These are phyloP conservation scores for Hanseniaspora guilliermondii DNA, from an alignment of 805 yeast species.

Conservation along the genomic window DNA sequence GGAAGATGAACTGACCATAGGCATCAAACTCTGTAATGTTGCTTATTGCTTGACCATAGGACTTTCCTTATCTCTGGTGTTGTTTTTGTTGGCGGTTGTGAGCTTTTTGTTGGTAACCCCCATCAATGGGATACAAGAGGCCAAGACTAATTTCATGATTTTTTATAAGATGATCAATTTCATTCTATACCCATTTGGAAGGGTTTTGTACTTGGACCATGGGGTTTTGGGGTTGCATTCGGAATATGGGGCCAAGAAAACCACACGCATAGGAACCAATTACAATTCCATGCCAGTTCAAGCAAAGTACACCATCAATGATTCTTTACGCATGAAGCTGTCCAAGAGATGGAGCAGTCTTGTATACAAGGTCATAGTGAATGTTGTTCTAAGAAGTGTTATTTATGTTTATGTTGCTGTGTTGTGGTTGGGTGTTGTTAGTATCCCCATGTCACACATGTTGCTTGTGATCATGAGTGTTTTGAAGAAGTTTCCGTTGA, in stretches of 20 bases:
- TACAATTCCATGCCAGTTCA: background rate
- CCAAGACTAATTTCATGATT: conserved; percentile 50
- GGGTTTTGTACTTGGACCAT: conserved; percentile 45
- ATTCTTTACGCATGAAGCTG: background rate
- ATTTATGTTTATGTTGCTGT: background rate
- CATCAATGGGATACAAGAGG: conserved; percentile 36
- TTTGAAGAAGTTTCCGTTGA: conserved; percentile 5
- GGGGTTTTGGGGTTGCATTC: background rate
- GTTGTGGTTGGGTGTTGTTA: conserved; percentile 8
- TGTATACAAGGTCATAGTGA: background rate
- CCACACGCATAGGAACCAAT: background rate
- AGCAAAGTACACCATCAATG: conserved; percentile 5
- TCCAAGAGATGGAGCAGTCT: background rate
- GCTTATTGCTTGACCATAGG: conserved; percentile 73
- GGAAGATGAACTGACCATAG: conserved; percentile 14
- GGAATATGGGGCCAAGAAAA: conserved; percentile 6
- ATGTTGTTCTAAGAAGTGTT: background rate
- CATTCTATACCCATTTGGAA: conserved; percentile 78
- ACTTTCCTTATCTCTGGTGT: conserved; percentile 40
- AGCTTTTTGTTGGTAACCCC: conserved; percentile 25
- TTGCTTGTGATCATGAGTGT: conserved; percentile 2
- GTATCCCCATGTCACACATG: conserved; percentile 12
- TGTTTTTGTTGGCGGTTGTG: conserved; percentile 36
- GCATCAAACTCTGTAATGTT: conserved; percentile 49
- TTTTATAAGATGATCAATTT: conserved; percentile 56